These are phyloP conservation scores for Scedosporium dehoogii DNA, from an alignment of 2,329 filamentous ascomycete genomes.

Conservation along the genomic window DNA sequence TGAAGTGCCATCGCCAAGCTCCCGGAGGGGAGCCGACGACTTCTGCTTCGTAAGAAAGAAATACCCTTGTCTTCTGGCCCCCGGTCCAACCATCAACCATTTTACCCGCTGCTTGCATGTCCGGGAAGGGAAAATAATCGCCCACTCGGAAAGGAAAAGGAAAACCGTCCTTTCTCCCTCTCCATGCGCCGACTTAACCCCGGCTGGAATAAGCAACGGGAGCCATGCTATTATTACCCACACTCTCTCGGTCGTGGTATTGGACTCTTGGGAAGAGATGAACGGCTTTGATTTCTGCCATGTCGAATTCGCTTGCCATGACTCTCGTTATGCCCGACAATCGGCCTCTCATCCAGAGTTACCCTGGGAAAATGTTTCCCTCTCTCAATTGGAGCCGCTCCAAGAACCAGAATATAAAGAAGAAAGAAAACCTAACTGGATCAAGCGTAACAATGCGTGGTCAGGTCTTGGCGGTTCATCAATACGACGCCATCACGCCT, in stretches of 20 bases:
- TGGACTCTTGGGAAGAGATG: not conserved
- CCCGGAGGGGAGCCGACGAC: too few species aligned
- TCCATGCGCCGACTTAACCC: not conserved
- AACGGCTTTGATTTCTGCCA: not conserved
- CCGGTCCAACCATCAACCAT: not conserved
- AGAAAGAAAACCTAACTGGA: not conserved
- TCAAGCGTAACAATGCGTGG: not conserved
- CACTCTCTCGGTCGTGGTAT: not conserved
- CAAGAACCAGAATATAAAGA: not conserved
- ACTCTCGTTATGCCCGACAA: not conserved
- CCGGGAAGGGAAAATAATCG: conserved; percentile 1
- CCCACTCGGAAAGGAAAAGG: not conserved
- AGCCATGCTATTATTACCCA: not conserved
- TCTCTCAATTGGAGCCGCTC: not conserved
- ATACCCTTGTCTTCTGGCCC: not conserved
- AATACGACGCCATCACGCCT: conserved; percentile 5
- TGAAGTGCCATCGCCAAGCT: too few species aligned
- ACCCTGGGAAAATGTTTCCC: not conserved
- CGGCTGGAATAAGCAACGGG: not conserved
- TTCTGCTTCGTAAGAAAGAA: too few species aligned
- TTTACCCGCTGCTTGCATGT: not conserved
- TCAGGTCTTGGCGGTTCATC: conserved; percentile 1
- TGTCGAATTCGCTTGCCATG: not conserved
- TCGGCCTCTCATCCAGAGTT: not conserved
- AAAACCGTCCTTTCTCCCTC: not conserved